A percentile compares a stretch with the other conserved stretches of the same genome.
Evolutionary conservation across 129 eudicot genomes (phyloP).

Genomic region (Mikania micrantha): DNA sequence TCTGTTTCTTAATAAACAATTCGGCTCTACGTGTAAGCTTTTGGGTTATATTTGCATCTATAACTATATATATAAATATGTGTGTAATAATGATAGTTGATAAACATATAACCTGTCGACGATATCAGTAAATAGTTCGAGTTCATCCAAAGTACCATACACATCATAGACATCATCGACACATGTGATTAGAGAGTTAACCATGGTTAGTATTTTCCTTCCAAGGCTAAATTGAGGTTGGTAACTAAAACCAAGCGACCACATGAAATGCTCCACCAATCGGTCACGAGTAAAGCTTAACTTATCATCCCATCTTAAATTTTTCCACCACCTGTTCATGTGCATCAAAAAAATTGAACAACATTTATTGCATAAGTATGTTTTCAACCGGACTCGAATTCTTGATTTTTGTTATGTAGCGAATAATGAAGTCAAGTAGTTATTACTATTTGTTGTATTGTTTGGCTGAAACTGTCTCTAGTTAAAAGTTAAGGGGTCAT

Average conservation of each 20-base stretch:
- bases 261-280: conserved; percentile 7
- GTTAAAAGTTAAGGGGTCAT: too few species aligned
- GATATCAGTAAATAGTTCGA: not conserved
- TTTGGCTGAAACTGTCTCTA: too few species aligned
- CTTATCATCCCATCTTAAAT: conserved; percentile 6
- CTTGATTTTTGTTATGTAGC: too few species aligned
- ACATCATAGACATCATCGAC: conserved; percentile 5
- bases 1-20: not conserved
- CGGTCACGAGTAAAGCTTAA: not conserved
- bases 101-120: not conserved
- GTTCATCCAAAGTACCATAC: conserved; percentile 17
- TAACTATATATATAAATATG: too few species aligned
- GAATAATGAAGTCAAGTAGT: too few species aligned
- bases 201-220: conserved; percentile 4
- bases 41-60: too few species aligned
- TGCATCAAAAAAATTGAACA: not conserved
- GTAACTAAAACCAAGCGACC: conserved; percentile 1
- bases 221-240: conserved; percentile 2
- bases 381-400: too few species aligned
- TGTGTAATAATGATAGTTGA: too few species aligned
- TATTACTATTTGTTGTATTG: too few species aligned
- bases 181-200: not conserved
- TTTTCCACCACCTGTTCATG: conserved; percentile 1
- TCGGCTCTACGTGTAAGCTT: not conserved
- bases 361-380: too few species aligned